phyloP scores from a whole-genome alignment of 352 stramenopile genomes.

The Phytophthora melonis region DNA sequence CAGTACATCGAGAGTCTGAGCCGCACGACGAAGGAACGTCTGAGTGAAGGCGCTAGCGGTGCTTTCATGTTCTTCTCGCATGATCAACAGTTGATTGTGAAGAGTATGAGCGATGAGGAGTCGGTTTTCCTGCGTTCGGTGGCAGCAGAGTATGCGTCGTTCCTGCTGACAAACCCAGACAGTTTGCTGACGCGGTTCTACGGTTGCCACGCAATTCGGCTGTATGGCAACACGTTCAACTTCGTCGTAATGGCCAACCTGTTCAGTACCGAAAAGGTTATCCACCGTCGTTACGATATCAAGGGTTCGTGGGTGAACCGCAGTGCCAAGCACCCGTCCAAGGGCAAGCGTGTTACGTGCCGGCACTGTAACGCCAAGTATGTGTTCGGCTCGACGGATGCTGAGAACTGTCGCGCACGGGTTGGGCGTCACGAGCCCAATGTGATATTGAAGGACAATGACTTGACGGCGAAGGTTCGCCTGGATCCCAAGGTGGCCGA shows the following conservation, averaged over 20 bases:
- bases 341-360: constrained; percentile 87
- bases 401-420: constrained; percentile 77
- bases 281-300: constrained; percentile 90
- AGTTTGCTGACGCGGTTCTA: constrained; percentile 87
- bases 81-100: constrained; percentile 90
- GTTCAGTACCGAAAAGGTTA: constrained; percentile 86
- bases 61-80: constrained; percentile 93
- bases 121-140: constrained; percentile 85
- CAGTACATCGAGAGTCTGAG: constrained; percentile 88
- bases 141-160: constrained; percentile 82
- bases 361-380: constrained; percentile 91
- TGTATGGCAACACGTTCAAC: constrained; percentile 92
- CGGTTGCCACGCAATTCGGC: constrained; percentile 83
- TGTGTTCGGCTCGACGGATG: constrained; percentile 83
- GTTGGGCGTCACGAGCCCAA: constrained; percentile 89
- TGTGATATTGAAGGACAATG: constrained; percentile 90
- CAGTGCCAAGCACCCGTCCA: constrained; percentile 87
- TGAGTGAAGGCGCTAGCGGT: constrained; percentile 88
- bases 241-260: constrained; percentile 92
- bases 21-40: constrained; percentile 84
- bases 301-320: constrained; percentile 92
- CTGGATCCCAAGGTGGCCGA: constrained; percentile 77
- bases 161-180: constrained; percentile 84
- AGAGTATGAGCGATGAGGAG: constrained; percentile 92
- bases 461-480: constrained; percentile 86